Conservation (phyloP, 345 rosid genomes). For the Bretschneidera sinensis region DNA sequence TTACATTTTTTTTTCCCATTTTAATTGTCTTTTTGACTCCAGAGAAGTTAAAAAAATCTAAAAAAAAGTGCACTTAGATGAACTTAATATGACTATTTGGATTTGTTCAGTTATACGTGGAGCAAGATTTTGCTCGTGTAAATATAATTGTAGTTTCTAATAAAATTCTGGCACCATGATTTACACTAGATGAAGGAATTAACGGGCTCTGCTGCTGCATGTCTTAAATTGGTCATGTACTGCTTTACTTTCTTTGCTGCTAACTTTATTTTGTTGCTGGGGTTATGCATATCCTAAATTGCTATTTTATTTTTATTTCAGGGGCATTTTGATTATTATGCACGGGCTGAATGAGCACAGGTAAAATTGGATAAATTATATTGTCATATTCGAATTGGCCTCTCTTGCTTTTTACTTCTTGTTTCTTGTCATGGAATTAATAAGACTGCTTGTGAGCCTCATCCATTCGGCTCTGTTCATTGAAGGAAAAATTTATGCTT, state of each 20-base stretch:
- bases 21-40: too few species aligned
- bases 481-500: too few species aligned
- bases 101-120: too few species aligned
- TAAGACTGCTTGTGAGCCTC: too few species aligned
- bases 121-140: too few species aligned
- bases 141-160: not conserved
- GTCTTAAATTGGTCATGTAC: not conserved
- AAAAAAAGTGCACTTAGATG: too few species aligned
- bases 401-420: not conserved
- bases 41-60: too few species aligned
- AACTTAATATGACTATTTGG: too few species aligned
- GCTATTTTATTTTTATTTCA: constrained; percentile 25
- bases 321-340: constrained; percentile 82
- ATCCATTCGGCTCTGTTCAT: not conserved
- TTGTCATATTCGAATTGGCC: constrained; percentile 6
- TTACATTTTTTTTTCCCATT: too few species aligned
- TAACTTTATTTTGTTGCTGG: not conserved
- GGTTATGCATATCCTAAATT: not conserved
- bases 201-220: constrained; percentile 10
- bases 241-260: not conserved
- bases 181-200: not conserved
- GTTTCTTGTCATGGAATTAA: not conserved
- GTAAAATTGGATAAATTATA: too few species aligned
- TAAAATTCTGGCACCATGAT: not conserved
- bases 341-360: constrained; percentile 97